A percentile compares a stretch with the other conserved stretches of the same genome.
phyloP scores from a whole-genome alignment of 148 eudicot species.

The Talinum fruticosum region DNA sequence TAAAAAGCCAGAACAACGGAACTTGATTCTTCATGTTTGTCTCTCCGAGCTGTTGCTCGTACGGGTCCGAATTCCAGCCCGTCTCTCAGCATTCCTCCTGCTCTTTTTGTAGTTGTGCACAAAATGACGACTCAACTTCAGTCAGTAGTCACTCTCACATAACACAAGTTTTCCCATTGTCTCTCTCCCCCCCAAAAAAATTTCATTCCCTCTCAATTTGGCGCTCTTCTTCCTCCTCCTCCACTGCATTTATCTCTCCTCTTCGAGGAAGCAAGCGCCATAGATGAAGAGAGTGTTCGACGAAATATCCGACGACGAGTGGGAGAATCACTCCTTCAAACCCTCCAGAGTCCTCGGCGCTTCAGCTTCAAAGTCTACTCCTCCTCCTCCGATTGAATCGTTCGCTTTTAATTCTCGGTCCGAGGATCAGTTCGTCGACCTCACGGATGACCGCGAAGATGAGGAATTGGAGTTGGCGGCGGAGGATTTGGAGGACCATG shows the following conservation, averaged over 20 bases:
- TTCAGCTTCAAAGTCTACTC: conserved; percentile 16
- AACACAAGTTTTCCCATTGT: neutral
- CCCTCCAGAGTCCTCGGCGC: conserved; percentile 46
- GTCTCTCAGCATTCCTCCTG: too few species aligned
- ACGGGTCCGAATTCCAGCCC: too few species aligned
- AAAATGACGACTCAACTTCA: neutral
- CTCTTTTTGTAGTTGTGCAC: neutral
- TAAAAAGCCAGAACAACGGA: too few species aligned
- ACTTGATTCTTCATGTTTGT: too few species aligned
- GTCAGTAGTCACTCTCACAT: neutral
- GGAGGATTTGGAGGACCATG: conserved; percentile 54
- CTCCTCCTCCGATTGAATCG: conserved; percentile 77
- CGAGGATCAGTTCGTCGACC: conserved; percentile 26
- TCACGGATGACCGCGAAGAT: conserved; percentile 34
- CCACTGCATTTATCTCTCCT: neutral
- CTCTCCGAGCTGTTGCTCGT: too few species aligned
- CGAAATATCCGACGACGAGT: conserved; percentile 76
- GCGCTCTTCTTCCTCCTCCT: conserved; percentile 18
- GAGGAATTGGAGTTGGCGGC: conserved; percentile 11
- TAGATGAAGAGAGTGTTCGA: conserved; percentile 56
- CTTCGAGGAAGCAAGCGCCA: neutral
- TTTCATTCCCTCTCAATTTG: conserved; percentile 8
- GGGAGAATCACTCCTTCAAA: conserved; percentile 55
- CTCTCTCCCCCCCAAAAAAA: neutral
- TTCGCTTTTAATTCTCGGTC: conserved; percentile 42